Evolutionary conservation across 1,139 yeast species (phyloP).

Genomic region (Candida tetrigidarum): DNA sequence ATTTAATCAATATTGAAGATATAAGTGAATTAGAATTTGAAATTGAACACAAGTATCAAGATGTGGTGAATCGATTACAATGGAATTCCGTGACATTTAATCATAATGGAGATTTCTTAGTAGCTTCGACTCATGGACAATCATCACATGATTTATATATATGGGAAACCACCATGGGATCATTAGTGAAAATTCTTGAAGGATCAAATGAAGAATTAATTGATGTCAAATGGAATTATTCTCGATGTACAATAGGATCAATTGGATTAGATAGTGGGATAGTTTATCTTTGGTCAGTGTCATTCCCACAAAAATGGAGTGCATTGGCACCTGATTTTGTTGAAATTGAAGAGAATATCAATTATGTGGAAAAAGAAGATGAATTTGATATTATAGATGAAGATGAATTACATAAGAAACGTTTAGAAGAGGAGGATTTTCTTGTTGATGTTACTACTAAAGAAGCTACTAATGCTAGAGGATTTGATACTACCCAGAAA

Average conservation of each 20-base stretch:
- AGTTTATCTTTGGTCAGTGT: conserved; percentile 82
- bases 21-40: conserved; percentile 59
- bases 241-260: conserved; percentile 78
- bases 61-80: conserved; percentile 84
- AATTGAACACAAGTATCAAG: conserved; percentile 84
- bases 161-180: conserved; percentile 92
- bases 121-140: conserved; percentile 88
- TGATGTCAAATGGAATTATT: conserved; percentile 85
- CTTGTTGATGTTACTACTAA: conserved; percentile 66
- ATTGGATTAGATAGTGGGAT: conserved; percentile 88
- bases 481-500: conserved; percentile 48
- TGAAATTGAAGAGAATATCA: conserved; percentile 90
- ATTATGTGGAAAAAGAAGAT: conserved; percentile 87
- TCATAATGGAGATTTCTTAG: conserved; percentile 80
- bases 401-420: conserved; percentile 59
- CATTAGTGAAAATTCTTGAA: conserved; percentile 84
- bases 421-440: conserved; percentile 70
- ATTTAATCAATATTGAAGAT: conserved; percentile 36
- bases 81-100: conserved; percentile 86
- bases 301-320: conserved; percentile 93
- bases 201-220: conserved; percentile 90
- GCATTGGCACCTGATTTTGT: conserved; percentile 97
- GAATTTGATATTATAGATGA: conserved; percentile 87
- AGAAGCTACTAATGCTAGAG: conserved; percentile 71
- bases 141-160: conserved; percentile 87